phyloP scores from a whole-genome alignment of 2,329 filamentous ascomycete species.

The Arthrinium phaeospermum region DNA sequence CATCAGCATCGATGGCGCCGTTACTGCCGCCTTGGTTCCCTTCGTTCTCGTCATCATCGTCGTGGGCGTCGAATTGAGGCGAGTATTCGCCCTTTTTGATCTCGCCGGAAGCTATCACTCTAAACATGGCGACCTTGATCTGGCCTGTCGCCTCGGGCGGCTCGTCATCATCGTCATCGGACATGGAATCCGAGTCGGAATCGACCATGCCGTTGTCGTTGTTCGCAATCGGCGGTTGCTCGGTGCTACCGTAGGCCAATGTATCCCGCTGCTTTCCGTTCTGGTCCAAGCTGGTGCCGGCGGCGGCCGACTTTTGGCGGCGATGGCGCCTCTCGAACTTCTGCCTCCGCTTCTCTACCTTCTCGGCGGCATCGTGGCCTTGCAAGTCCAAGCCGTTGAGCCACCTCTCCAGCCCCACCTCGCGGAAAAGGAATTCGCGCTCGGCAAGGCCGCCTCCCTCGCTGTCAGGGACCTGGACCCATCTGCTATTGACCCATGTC shows the following conservation, averaged over 20 bases:
- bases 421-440: conserved; percentile 94
- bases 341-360: conserved; percentile 84
- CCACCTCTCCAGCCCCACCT: conserved; percentile 95
- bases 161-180: conserved; percentile 74
- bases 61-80: conserved; percentile 95
- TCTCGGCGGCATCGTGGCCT: conserved; percentile 87
- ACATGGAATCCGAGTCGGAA: conserved; percentile 41
- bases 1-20: conserved; percentile 74
- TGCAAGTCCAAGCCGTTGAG: conserved; percentile 95
- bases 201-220: conserved; percentile 9
- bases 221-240: conserved; percentile 74
- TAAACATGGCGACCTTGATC: conserved; percentile 97
- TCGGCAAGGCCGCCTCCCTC: conserved; percentile 95
- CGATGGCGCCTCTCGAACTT: conserved; percentile 75
- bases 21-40: conserved; percentile 58
- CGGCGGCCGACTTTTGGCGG: conserved; percentile 60
- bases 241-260: conserved; percentile 81
- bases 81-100: conserved; percentile 99
- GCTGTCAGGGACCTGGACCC: conserved; percentile 90
- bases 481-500: conserved; percentile 98
- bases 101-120: conserved; percentile 92
- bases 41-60: conserved; percentile 70
- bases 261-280: conserved; percentile 55
- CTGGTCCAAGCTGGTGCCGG: conserved; percentile 49
- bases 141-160: conserved; percentile 94